A percentile compares a stretch with the other conserved stretches of the same genome.
Evolutionary conservation across 192 early-diverging fungal species (phyloP).

Genomic region (Haplosporangium gracile): DNA sequence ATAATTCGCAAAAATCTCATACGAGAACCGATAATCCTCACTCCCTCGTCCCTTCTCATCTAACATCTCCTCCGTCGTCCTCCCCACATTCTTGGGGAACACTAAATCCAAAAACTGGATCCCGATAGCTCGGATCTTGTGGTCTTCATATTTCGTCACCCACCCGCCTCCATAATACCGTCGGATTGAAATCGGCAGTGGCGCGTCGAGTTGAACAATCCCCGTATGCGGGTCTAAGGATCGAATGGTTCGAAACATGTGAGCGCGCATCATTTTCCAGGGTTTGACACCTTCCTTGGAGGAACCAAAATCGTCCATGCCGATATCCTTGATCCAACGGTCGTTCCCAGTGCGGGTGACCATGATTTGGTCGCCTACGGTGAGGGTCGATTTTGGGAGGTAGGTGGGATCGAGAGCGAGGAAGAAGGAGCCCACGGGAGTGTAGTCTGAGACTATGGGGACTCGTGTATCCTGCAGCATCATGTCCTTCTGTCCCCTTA

Average conservation of each 20-base stretch:
- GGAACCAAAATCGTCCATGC: conserved; percentile 57
- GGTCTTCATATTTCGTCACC: conserved; percentile 52
- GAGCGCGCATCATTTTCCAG: conserved; percentile 57
- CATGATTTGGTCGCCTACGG: conserved; percentile 53
- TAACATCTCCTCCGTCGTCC: conserved; percentile 49
- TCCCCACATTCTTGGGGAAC: conserved; percentile 46
- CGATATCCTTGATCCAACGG: conserved; percentile 58
- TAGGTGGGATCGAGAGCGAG: conserved; percentile 35
- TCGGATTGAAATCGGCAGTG: conserved; percentile 54
- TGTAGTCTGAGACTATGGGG: conserved; percentile 54
- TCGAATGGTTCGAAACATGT: conserved; percentile 53
- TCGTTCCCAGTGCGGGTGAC: conserved; percentile 56
- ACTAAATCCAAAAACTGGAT: conserved; percentile 57
- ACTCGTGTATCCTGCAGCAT: conserved; percentile 36
- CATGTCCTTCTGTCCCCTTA: conserved; percentile 44
- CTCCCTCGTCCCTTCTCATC: conserved; percentile 52
- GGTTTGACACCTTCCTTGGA: conserved; percentile 51
- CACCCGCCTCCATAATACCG: conserved; percentile 57
- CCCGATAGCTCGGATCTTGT: conserved; percentile 46
- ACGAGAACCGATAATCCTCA: conserved; percentile 60
- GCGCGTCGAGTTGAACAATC: conserved; percentile 53
- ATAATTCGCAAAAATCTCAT: conserved; percentile 62
- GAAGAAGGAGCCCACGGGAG: conserved; percentile 57
- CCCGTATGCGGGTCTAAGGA: conserved; percentile 36
- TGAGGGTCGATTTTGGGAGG: conserved; percentile 11